Evolutionary conservation across 805 yeast genomes (phyloP).

Genomic region (Cyberlindnera americana): DNA sequence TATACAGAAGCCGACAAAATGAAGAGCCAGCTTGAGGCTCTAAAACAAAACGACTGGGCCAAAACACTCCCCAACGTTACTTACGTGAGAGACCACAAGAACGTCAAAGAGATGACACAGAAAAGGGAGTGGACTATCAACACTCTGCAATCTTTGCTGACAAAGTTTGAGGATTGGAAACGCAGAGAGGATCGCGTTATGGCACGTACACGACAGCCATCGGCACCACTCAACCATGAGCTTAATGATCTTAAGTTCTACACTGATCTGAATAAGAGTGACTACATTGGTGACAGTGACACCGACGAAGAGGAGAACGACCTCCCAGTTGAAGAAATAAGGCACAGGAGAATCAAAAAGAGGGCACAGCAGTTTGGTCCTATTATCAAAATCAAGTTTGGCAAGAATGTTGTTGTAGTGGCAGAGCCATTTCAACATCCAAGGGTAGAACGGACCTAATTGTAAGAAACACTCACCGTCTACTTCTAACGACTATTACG

Average conservation of each 20-base stretch:
- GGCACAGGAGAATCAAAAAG: conserved; percentile 12
- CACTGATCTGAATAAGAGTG: conserved; percentile 19
- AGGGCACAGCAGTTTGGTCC: conserved; percentile 22
- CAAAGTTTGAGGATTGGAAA: conserved; percentile 23
- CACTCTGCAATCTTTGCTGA: conserved; percentile 34
- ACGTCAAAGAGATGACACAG: conserved; percentile 43
- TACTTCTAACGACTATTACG: too few species aligned
- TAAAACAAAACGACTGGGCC: conserved; percentile 45
- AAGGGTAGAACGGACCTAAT: conserved; percentile 16
- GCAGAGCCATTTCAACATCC: conserved; percentile 28
- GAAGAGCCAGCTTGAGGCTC: conserved; percentile 37
- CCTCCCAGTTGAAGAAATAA: conserved; percentile 18
- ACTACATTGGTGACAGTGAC: conserved; percentile 26
- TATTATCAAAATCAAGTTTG: conserved; percentile 23
- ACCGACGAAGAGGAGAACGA: conserved; percentile 28
- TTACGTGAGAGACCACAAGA: conserved; percentile 41
- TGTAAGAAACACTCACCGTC: too few species aligned
- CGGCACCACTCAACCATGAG: neutral
- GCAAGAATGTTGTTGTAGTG: conserved; percentile 16
- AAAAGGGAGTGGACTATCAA: conserved; percentile 51
- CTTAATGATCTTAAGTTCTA: conserved; percentile 19
- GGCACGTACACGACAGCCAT: conserved; percentile 12
- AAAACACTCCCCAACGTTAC: conserved; percentile 45
- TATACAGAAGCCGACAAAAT: conserved; percentile 52
- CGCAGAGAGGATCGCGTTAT: conserved; percentile 22